phyloP scores from a whole-genome alignment of 106 monocot genomes.

The Dioscorea dumetorum region DNA sequence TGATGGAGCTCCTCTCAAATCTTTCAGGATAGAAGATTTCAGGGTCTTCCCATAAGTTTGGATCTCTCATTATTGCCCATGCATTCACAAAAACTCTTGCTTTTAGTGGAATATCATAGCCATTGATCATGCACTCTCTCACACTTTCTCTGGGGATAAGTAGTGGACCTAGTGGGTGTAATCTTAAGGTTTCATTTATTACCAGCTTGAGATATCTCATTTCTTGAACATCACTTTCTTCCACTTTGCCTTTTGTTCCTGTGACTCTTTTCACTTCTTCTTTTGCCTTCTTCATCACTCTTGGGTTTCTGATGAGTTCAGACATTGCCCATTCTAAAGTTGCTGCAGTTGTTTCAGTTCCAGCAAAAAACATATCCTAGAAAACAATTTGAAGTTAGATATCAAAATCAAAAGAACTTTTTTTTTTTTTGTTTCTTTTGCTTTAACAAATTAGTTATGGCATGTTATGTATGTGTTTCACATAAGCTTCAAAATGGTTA shows the following conservation, averaged over 20 bases:
- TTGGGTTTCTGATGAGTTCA: constrained; percentile 26
- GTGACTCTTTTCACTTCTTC: constrained; percentile 10
- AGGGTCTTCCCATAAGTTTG: constrained; percentile 18
- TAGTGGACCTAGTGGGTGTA: constrained; percentile 22
- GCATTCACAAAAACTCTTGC: constrained; percentile 27
- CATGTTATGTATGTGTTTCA: not conserved
- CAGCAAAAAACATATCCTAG: constrained; percentile 25
- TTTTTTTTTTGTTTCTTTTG: too few relatives aligned
- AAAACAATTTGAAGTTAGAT: not conserved
- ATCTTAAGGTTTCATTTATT: constrained; percentile 28
- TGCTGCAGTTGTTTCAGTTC: constrained; percentile 22
- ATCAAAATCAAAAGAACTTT: too few relatives aligned
- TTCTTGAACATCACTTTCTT: constrained; percentile 13
- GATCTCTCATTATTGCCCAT: constrained; percentile 16
- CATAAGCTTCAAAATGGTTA: not conserved
- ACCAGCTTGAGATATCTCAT: constrained; percentile 19
- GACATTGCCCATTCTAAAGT: constrained; percentile 26
- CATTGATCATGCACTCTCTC: constrained; percentile 3
- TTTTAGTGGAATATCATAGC: constrained; percentile 19
- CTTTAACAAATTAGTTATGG: too few relatives aligned
- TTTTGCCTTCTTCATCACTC: constrained; percentile 15
- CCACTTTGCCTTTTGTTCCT: constrained; percentile 3
- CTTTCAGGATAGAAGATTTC: constrained; percentile 33
- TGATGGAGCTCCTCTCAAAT: constrained; percentile 3
- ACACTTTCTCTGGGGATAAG: constrained; percentile 20